A percentile compares a stretch with the other conserved stretches of the same genome.
These are phyloP conservation scores for Sordaria brevicollis DNA, from an alignment of 495 filamentous ascomycete genomes.

Conservation along the genomic window DNA sequence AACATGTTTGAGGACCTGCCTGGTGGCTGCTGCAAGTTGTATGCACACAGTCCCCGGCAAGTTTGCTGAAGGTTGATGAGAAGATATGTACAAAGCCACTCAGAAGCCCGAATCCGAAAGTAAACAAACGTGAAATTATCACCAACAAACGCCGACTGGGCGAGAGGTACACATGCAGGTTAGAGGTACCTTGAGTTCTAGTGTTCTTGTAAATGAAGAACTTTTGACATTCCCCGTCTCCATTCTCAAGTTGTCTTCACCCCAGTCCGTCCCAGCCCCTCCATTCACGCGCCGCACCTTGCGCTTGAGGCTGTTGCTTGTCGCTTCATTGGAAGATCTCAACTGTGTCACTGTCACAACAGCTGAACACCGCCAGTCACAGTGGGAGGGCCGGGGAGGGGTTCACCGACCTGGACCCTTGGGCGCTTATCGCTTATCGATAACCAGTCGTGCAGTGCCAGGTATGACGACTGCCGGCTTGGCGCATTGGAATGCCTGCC, in stretches of 20 bases:
- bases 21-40: not conserved
- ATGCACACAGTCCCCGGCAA: not conserved
- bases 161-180: not conserved
- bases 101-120: not conserved
- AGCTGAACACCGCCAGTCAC: not conserved
- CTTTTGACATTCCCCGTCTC: not conserved
- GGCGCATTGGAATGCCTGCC: not conserved
- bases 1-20: conserved; percentile 22
- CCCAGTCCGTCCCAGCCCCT: not conserved
- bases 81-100: not conserved
- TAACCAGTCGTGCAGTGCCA: not conserved
- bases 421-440: not conserved
- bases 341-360: not conserved
- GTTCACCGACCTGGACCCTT: not conserved
- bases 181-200: not conserved
- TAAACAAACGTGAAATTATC: not conserved
- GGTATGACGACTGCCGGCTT: not conserved
- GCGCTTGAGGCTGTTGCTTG: not conserved
- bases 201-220: not conserved
- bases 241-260: not conserved
- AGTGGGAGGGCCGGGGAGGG: not conserved
- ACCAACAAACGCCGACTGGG: not conserved
- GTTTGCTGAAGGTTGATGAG: not conserved
- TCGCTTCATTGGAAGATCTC: not conserved
- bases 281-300: not conserved